phyloP scores from a whole-genome alignment of 352 stramenopile species.

The Blastocystis hominis region DNA sequence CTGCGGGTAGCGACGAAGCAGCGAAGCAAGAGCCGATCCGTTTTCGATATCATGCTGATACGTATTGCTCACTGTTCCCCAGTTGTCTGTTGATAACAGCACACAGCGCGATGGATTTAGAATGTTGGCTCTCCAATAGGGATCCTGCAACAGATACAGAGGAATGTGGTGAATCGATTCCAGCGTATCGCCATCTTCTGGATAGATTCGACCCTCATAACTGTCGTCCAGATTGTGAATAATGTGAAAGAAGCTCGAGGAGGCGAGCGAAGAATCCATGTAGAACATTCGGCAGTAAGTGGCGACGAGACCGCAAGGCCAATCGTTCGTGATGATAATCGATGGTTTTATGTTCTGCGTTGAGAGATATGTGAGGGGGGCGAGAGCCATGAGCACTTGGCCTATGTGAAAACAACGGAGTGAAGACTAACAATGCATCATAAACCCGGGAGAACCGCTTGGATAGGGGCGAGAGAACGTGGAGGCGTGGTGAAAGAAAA shows the following conservation, averaged over 20 bases:
- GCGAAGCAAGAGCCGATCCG: constrained; percentile 42
- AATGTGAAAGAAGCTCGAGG: constrained; percentile 60
- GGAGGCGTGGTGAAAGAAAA: constrained; percentile 59
- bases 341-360: neutral
- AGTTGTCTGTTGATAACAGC: constrained; percentile 59
- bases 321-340: constrained; percentile 60
- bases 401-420: neutral
- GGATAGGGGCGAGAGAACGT: constrained; percentile 60
- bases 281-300: constrained; percentile 58
- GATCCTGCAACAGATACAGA: constrained; percentile 56
- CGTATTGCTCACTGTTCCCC: constrained; percentile 58
- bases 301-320: constrained; percentile 58
- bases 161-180: constrained; percentile 50
- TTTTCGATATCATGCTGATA: constrained; percentile 58
- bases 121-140: constrained; percentile 57
- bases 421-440: constrained; percentile 27
- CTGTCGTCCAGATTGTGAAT: constrained; percentile 60
- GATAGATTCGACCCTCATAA: constrained; percentile 61
- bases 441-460: constrained; percentile 20
- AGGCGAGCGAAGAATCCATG: neutral
- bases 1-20: constrained; percentile 57
- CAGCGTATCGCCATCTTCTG: constrained; percentile 35
- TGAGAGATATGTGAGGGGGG: constrained; percentile 30
- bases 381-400: constrained; percentile 45
- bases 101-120: constrained; percentile 60